Evolutionary conservation across 495 filamentous ascomycete genomes (phyloP).

Genomic region (Pyrenopolyporus hunteri): DNA sequence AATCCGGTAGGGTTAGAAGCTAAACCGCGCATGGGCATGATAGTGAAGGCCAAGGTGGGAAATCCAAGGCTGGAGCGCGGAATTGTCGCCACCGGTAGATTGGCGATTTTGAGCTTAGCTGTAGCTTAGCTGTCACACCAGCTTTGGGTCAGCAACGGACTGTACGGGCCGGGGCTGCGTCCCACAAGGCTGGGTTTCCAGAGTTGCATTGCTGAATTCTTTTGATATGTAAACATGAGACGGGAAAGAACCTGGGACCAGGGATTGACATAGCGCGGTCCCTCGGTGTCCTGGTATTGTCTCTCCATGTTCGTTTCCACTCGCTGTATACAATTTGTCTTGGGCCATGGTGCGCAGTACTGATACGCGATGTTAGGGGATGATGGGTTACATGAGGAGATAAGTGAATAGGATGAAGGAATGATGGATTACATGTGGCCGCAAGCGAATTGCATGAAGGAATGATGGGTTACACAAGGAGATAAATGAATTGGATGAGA

Average conservation of each 20-base stretch:
- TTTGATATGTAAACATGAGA: slow-evolving; percentile 14
- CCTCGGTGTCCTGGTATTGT: slow-evolving; percentile 15
- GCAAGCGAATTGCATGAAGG: too few relatives aligned
- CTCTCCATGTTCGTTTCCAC: slow-evolving; percentile 5
- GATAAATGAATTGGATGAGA: too few relatives aligned
- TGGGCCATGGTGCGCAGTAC: too few relatives aligned
- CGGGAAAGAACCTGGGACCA: slow-evolving; percentile 1
- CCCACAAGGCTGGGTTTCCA: slow-evolving; percentile 33
- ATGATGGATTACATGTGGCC: too few relatives aligned
- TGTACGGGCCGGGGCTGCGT: slow-evolving; percentile 15
- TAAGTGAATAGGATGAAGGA: too few relatives aligned
- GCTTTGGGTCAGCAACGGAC: slow-evolving; percentile 3
- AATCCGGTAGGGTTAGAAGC: slow-evolving; percentile 24
- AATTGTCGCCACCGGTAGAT: slow-evolving; percentile 21
- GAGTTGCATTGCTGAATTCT: slow-evolving; percentile 16
- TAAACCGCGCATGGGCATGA: slow-evolving; percentile 11
- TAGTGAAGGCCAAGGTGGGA: neutral
- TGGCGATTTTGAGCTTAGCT: slow-evolving; percentile 34
- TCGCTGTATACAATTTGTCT: slow-evolving; percentile 1
- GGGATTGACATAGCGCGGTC: slow-evolving; percentile 16
- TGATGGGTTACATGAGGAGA: too few relatives aligned
- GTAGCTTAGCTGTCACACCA: slow-evolving; percentile 30
- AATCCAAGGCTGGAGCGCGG: slow-evolving; percentile 3
- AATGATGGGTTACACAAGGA: too few relatives aligned
- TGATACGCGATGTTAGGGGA: too few relatives aligned